These are phyloP conservation scores for Xylaria polymorpha DNA, from an alignment of 2,329 filamentous ascomycete genomes.

Conservation along the genomic window DNA sequence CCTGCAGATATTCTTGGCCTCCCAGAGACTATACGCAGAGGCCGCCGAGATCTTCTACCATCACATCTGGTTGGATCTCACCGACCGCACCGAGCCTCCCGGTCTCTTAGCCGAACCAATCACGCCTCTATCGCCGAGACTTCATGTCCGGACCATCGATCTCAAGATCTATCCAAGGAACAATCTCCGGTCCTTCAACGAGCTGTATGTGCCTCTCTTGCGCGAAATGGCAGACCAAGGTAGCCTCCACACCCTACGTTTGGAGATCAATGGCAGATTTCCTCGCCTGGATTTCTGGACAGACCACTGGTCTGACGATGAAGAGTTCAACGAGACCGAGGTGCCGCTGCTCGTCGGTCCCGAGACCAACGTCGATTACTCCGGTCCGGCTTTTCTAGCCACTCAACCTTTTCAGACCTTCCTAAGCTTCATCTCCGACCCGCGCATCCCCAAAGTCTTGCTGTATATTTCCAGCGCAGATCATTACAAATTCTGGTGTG, in stretches of 20 bases:
- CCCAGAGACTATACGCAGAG: constrained; percentile 43
- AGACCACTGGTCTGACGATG: constrained; percentile 26
- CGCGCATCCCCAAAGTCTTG: constrained; percentile 31
- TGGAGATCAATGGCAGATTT: constrained; percentile 44
- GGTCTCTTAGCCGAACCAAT: constrained; percentile 40
- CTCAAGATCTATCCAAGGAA: constrained; percentile 43
- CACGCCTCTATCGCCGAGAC: constrained; percentile 42
- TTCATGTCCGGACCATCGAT: constrained; percentile 43
- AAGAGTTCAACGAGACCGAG: constrained; percentile 35
- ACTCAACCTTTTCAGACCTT: constrained; percentile 47
- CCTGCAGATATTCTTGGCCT: constrained; percentile 43
- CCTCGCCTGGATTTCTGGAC: constrained; percentile 46
- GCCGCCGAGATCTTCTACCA: constrained; percentile 46
- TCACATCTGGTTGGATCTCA: constrained; percentile 43
- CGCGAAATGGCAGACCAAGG: constrained; percentile 45
- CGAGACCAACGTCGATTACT: constrained; percentile 31
- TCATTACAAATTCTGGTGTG: constrained; percentile 47
- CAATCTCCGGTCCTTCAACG: constrained; percentile 41
- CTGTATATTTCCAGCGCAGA: constrained; percentile 32
- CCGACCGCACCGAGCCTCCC: constrained; percentile 31
- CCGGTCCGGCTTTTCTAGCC: constrained; percentile 43
- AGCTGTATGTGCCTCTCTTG: constrained; percentile 39
- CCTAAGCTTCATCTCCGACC: constrained; percentile 40
- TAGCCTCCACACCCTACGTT: constrained; percentile 39
- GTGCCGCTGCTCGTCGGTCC: constrained; percentile 31